Evolutionary conservation across 2,329 filamentous ascomycete genomes (phyloP).

Genomic region (Neoscytalidium dimidiatum): DNA sequence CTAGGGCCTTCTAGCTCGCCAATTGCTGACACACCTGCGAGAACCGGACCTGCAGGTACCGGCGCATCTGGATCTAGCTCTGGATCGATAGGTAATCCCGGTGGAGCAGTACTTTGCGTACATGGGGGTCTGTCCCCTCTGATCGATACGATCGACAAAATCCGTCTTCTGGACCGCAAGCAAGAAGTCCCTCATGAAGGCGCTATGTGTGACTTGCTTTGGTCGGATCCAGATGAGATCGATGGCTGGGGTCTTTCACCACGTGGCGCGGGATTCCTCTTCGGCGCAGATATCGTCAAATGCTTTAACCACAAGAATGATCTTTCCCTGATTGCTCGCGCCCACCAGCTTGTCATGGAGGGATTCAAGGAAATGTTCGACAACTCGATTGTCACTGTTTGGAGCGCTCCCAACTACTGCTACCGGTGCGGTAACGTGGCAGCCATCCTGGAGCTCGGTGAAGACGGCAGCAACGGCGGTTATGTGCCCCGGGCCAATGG

Average conservation of each 20-base stretch:
- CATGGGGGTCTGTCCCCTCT: conserved; percentile 91
- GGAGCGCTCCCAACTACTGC: conserved; percentile 75
- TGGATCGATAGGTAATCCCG: conserved; percentile 60
- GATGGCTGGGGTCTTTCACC: conserved; percentile 96
- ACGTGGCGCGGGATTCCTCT: conserved; percentile 91
- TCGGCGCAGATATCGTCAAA: conserved; percentile 93
- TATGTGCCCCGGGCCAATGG: conserved; percentile 63
- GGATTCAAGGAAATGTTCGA: conserved; percentile 99
- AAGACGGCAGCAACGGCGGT: conserved; percentile 66
- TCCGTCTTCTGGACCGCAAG: conserved; percentile 89
- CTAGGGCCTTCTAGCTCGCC: conserved; percentile 40
- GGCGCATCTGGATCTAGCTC: conserved; percentile 71
- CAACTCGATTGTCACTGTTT: conserved; percentile 94
- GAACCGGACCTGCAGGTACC: conserved; percentile 72
- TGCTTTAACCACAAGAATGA: conserved; percentile 95
- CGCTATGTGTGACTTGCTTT: conserved; percentile 97
- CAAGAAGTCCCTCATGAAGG: conserved; percentile 98
- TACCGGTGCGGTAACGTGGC: conserved; percentile 65
- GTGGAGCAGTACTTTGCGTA: conserved; percentile 88
- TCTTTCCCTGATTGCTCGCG: conserved; percentile 85
- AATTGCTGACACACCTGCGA: conserved; percentile 29
- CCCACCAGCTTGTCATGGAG: conserved; percentile 98
- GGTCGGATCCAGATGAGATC: conserved; percentile 98
- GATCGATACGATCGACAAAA: conserved; percentile 93
- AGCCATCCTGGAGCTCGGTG: conserved; percentile 87